These are phyloP conservation scores for Cyathus striatus DNA, from an alignment of 768 basidiomycete genomes.

Conservation along the genomic window DNA sequence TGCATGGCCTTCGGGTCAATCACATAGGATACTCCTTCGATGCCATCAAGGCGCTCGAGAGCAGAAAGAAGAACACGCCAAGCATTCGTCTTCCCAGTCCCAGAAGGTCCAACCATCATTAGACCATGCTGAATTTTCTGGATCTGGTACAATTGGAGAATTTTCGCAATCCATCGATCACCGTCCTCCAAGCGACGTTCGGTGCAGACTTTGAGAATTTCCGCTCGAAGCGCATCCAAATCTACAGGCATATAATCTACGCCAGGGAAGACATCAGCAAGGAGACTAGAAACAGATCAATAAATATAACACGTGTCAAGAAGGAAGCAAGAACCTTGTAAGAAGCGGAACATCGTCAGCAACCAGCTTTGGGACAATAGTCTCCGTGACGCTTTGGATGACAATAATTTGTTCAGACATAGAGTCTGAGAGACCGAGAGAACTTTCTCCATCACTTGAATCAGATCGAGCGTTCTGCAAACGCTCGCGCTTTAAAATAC, in stretches of 20 bases:
- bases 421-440: constrained; percentile 58
- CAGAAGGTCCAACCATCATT: constrained; percentile 99
- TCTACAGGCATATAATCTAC: constrained; percentile 89
- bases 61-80: constrained; percentile 94
- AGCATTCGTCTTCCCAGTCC: constrained; percentile 93
- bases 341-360: constrained; percentile 95
- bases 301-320: constrained; percentile 5
- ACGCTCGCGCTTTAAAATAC: constrained; percentile 94
- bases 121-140: constrained; percentile 99
- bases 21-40: constrained; percentile 91
- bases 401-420: constrained; percentile 92
- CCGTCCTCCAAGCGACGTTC: constrained; percentile 84
- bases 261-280: constrained; percentile 97
- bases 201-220: constrained; percentile 81
- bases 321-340: constrained; percentile 54
- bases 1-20: constrained; percentile 99
- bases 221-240: constrained; percentile 75
- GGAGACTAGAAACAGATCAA: constrained; percentile 46
- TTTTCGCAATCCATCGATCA: constrained; percentile 91
- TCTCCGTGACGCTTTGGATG: constrained; percentile 97
- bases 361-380: constrained; percentile 96
- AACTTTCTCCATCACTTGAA: constrained; percentile 32
- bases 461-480: constrained; percentile 47
- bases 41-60: constrained; percentile 84
- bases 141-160: constrained; percentile 96